phyloP scores from a whole-genome alignment of 2,329 filamentous ascomycete species.

The Sclerotinia minor region DNA sequence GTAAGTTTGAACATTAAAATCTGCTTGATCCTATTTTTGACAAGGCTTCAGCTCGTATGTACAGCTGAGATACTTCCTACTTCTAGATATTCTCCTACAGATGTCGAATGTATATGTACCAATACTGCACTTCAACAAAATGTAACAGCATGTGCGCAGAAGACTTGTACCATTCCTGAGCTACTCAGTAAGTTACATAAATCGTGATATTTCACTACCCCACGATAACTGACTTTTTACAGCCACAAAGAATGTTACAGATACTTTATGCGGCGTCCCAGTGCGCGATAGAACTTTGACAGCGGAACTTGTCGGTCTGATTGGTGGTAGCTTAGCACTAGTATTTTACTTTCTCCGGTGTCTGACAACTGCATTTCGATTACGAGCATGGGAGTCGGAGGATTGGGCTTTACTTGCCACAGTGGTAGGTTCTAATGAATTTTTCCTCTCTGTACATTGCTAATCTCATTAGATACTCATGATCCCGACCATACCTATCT shows the following conservation, averaged over 20 bases:
- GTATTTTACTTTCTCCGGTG: not conserved
- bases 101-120: not conserved
- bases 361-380: not conserved
- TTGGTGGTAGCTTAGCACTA: not conserved
- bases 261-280: not conserved
- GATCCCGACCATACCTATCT: not conserved
- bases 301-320: not conserved
- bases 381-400: not conserved
- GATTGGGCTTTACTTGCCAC: too few species aligned
- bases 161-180: not conserved
- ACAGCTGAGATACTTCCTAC: not conserved
- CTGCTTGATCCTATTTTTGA: not conserved
- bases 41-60: not conserved
- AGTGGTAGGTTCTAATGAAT: not conserved
- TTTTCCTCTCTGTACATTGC: not conserved
- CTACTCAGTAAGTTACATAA: not conserved
- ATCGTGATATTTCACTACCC: not conserved
- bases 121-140: not conserved
- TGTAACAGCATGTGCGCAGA: not conserved
- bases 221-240: not conserved
- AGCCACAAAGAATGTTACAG: not conserved
- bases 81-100: not conserved
- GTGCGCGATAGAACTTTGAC: not conserved
- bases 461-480: not conserved
- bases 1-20: not conserved